phyloP scores from a whole-genome alignment of 371 early-diverging fungal genomes.

The Syncephalis fuscata region DNA sequence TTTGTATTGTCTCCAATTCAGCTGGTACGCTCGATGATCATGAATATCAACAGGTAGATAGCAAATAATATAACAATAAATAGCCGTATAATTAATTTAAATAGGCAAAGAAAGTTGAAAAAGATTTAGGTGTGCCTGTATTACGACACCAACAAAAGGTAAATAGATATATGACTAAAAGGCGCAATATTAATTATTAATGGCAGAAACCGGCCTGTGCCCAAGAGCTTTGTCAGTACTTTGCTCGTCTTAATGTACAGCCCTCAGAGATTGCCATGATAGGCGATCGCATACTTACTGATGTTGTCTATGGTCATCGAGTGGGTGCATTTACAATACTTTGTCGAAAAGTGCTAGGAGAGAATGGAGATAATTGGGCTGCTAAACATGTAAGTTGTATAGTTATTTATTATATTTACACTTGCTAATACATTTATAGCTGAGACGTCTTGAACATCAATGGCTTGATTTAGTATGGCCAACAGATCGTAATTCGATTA shows the following conservation, averaged over 20 bases:
- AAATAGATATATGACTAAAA: neutral
- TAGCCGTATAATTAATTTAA: too few relatives aligned
- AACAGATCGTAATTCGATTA: too few relatives aligned
- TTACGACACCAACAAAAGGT: slow-evolving; percentile 19
- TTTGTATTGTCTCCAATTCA: slow-evolving; percentile 84
- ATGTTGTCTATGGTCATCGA: slow-evolving; percentile 68
- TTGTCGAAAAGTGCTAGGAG: slow-evolving; percentile 47
- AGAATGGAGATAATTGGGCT: slow-evolving; percentile 57
- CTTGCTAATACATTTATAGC: too few relatives aligned
- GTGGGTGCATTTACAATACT: slow-evolving; percentile 58
- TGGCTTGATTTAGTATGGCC: too few relatives aligned
- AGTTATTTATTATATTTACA: neutral
- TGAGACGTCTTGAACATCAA: too few relatives aligned
- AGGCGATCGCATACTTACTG: slow-evolving; percentile 82
- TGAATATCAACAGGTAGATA: slow-evolving; percentile 25
- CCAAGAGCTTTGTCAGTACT: neutral
- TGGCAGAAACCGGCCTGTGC: neutral
- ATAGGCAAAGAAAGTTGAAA: slow-evolving; percentile 8
- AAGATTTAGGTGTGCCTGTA: slow-evolving; percentile 16
- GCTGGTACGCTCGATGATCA: slow-evolving; percentile 75
- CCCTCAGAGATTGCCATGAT: slow-evolving; percentile 48
- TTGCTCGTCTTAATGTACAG: slow-evolving; percentile 1
- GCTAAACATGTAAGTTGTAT: slow-evolving; percentile 32
- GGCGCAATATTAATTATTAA: neutral
- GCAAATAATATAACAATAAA: too few relatives aligned